phyloP scores from a whole-genome alignment of 495 filamentous ascomycete species.

The Penicillium bialowiezense region DNA sequence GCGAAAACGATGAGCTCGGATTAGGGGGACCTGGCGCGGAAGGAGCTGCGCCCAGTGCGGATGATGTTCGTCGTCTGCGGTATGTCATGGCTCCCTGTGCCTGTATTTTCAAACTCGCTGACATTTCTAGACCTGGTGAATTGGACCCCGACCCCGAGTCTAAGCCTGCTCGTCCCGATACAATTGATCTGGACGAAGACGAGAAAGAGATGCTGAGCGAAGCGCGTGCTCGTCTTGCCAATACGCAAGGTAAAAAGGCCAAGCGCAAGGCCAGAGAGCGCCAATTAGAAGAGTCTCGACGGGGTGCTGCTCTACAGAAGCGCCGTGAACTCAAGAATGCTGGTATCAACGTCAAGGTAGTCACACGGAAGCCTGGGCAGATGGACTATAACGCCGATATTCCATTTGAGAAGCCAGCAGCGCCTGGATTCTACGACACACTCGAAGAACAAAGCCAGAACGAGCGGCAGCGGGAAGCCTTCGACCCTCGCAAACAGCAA shows the following conservation, averaged over 20 bases:
- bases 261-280: slow-evolving; percentile 96
- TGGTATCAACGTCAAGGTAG: slow-evolving; percentile 96
- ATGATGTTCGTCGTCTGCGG: slow-evolving; percentile 84
- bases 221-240: slow-evolving; percentile 90
- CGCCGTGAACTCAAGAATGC: slow-evolving; percentile 94
- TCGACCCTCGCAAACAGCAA: slow-evolving; percentile 93
- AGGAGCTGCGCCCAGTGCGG: slow-evolving; percentile 81
- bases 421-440: slow-evolving; percentile 92
- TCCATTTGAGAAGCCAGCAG: slow-evolving; percentile 90
- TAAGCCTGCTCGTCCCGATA: slow-evolving; percentile 94
- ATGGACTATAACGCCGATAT: slow-evolving; percentile 99
- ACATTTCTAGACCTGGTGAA: slow-evolving; percentile 69
- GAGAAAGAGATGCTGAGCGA: slow-evolving; percentile 99
- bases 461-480: slow-evolving; percentile 81
- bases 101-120: slow-evolving; percentile 13
- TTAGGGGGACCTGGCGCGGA: slow-evolving; percentile 88
- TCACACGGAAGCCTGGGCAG: slow-evolving; percentile 87
- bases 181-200: slow-evolving; percentile 96
- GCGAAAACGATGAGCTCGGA: slow-evolving; percentile 79
- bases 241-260: slow-evolving; percentile 98
- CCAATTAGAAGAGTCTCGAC: slow-evolving; percentile 89
- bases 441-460: slow-evolving; percentile 74
- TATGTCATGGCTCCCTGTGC: slow-evolving; percentile 24
- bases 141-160: slow-evolving; percentile 95
- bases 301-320: slow-evolving; percentile 89